Evolutionary conservation across 2,329 filamentous ascomycete genomes (phyloP).

Genomic region (Rhinocladiella mackenziei): DNA sequence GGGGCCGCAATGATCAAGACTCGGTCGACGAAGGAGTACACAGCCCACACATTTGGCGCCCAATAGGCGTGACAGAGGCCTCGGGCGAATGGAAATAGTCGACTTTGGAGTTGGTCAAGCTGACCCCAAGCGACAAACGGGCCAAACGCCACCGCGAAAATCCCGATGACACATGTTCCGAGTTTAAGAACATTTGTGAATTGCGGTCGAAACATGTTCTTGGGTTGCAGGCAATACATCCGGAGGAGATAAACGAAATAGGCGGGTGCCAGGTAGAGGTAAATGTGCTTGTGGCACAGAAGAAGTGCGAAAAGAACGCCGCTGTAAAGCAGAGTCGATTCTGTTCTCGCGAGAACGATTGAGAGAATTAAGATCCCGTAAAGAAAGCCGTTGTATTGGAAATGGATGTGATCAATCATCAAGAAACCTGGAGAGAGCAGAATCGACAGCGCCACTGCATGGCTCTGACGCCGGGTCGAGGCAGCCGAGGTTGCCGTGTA

Average conservation of each 20-base stretch:
- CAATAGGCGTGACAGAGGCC: conserved; percentile 97
- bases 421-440: conserved; percentile 87
- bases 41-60: conserved; percentile 95
- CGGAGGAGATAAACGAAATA: conserved; percentile 94
- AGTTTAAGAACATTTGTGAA: conserved; percentile 81
- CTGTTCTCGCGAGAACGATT: conserved; percentile 72
- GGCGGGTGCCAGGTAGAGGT: conserved; percentile 90
- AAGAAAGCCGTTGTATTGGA: conserved; percentile 97
- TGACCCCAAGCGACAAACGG: conserved; percentile 81
- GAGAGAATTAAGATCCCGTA: conserved; percentile 88
- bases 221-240: conserved; percentile 76
- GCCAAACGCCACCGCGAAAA: conserved; percentile 80
- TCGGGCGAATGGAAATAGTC: conserved; percentile 89
- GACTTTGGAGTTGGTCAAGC: conserved; percentile 73
- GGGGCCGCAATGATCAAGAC: conserved; percentile 81
- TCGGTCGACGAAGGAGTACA: conserved; percentile 89
- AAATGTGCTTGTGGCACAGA: conserved; percentile 96
- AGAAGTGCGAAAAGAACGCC: conserved; percentile 79
- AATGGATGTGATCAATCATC: conserved; percentile 97
- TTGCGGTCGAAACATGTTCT: conserved; percentile 61
- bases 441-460: conserved; percentile 83
- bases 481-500: conserved; percentile 69
- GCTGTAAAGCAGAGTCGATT: conserved; percentile 69
- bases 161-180: conserved; percentile 63
- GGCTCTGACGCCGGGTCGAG: conserved; percentile 67